These are phyloP conservation scores for Coemansia sp. DNA, from an alignment of 192 early-diverging fungal genomes.

Conservation along the genomic window DNA sequence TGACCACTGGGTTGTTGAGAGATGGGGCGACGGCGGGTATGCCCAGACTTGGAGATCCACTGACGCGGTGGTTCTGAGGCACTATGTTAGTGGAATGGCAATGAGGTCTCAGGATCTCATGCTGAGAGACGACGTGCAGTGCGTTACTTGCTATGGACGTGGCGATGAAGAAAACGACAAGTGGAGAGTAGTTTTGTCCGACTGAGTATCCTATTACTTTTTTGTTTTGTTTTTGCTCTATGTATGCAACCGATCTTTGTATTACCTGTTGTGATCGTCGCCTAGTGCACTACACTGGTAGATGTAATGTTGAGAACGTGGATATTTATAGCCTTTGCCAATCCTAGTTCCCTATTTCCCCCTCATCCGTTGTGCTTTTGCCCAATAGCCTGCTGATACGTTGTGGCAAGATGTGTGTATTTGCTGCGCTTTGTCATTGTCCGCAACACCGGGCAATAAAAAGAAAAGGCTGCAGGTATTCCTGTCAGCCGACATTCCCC, in stretches of 20 bases:
- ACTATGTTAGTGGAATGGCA: constrained; percentile 55
- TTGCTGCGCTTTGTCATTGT: constrained; percentile 7
- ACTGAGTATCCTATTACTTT: constrained; percentile 1
- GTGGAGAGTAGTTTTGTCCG: constrained; percentile 38
- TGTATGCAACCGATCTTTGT: constrained; percentile 27
- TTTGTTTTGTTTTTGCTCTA: constrained; percentile 7
- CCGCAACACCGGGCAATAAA: background rate
- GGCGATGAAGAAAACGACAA: constrained; percentile 60
- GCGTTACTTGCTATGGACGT: constrained; percentile 56
- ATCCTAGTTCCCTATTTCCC: background rate
- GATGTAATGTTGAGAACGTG: background rate
- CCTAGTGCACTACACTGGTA: constrained; percentile 32
- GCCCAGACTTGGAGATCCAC: constrained; percentile 53
- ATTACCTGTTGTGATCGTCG: constrained; percentile 40
- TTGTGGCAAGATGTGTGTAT: background rate
- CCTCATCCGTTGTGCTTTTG: background rate
- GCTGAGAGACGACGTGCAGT: constrained; percentile 46
- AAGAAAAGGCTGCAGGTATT: background rate
- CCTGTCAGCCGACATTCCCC: background rate
- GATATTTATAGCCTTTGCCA: background rate
- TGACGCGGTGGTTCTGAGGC: constrained; percentile 54
- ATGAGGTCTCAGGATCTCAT: constrained; percentile 54
- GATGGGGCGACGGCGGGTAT: constrained; percentile 51
- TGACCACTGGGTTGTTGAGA: constrained; percentile 61
- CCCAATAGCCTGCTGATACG: constrained; percentile 5